phyloP scores from a whole-genome alignment of 108 stramenopile genomes.

The Hondaea fermentalgiana region DNA sequence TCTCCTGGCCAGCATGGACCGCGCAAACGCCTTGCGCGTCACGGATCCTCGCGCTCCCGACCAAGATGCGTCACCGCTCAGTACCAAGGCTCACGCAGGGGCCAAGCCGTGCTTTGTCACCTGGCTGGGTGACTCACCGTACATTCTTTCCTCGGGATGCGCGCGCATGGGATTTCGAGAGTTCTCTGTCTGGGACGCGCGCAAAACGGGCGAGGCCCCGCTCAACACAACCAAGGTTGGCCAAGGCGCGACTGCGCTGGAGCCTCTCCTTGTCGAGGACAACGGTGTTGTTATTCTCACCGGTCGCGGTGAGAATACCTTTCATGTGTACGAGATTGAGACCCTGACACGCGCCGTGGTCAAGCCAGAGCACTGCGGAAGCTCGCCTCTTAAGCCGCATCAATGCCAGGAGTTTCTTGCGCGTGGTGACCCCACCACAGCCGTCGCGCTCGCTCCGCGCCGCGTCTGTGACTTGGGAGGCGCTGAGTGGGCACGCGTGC shows the following conservation, averaged over 20 bases:
- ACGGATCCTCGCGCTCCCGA: neutral
- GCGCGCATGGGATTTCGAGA: neutral
- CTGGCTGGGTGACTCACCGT: neutral
- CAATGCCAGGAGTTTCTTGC: neutral
- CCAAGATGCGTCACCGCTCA: neutral
- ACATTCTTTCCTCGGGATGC: neutral
- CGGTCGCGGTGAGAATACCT: conserved; percentile 1
- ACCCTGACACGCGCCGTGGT: neutral
- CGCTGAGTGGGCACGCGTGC: neutral
- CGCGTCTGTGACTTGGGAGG: neutral
- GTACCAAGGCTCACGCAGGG: neutral
- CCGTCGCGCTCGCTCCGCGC: neutral
- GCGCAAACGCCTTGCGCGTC: neutral
- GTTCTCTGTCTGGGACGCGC: neutral
- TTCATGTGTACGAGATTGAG: neutral
- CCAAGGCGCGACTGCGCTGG: neutral
- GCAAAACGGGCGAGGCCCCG: neutral
- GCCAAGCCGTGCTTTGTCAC: neutral
- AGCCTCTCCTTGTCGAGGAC: neutral
- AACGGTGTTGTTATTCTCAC: neutral
- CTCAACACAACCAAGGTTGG: neutral
- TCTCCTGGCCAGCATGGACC: neutral
- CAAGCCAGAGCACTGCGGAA: neutral
- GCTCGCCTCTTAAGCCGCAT: neutral
- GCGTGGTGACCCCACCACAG: neutral